A percentile compares a stretch with the other conserved stretches of the same genome.
Evolutionary conservation across 176 grass and related monocot species (phyloP).

Genomic region (Cymbopogon citratus): DNA sequence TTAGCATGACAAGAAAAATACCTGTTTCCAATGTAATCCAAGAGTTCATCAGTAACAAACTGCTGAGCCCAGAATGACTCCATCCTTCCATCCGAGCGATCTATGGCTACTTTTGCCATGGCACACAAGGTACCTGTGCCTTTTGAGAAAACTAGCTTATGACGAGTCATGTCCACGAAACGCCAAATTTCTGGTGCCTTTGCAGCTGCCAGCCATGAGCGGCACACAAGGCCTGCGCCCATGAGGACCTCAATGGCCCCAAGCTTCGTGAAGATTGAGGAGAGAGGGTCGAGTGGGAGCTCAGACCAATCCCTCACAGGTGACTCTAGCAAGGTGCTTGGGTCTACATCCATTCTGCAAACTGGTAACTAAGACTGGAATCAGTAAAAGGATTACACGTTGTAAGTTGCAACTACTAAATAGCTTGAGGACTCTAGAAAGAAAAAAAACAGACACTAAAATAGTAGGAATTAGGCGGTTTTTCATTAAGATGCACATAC

Average conservation of each 20-base stretch:
- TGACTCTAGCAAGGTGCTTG: not conserved
- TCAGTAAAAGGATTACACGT: not conserved
- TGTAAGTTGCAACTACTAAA: not conserved
- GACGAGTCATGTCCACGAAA: not conserved
- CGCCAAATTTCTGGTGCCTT: conserved; percentile 29
- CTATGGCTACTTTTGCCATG: conserved; percentile 22
- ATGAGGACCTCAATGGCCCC: conserved; percentile 27
- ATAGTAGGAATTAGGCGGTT: not conserved
- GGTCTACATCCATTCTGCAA: conserved; percentile 7
- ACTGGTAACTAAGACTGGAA: not conserved
- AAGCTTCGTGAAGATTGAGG: conserved; percentile 21
- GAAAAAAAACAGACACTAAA: not conserved
- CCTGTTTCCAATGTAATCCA: conserved; percentile 29
- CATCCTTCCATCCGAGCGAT: conserved; percentile 19
- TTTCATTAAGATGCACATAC: not conserved
- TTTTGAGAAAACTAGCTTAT: conserved; percentile 19
- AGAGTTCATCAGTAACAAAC: conserved; percentile 13
- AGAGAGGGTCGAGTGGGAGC: not conserved
- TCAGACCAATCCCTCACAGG: conserved; percentile 2
- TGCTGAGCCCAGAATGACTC: conserved; percentile 32
- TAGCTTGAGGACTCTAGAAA: not conserved
- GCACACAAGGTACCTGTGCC: not conserved
- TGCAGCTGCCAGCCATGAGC: conserved; percentile 17
- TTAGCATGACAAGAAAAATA: not conserved
- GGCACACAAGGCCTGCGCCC: conserved; percentile 31